These are phyloP conservation scores for Murraya paniculata DNA, from an alignment of 345 rosid species.

Conservation along the genomic window DNA sequence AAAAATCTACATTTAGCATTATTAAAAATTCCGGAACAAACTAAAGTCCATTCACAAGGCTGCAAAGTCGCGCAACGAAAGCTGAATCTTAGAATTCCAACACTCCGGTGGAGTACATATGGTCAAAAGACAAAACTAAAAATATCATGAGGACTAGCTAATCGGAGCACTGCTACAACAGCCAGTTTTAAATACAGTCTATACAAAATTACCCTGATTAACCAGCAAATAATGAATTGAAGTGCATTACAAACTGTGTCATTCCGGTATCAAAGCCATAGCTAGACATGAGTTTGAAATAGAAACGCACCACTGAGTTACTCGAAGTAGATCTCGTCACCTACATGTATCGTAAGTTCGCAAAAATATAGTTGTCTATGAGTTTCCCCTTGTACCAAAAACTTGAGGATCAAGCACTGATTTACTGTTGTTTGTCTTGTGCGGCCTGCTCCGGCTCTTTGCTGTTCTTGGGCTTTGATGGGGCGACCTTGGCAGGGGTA, in stretches of 20 bases:
- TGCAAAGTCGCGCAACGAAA: not conserved
- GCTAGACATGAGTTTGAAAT: not conserved
- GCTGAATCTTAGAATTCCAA: not conserved
- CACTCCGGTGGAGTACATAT: not conserved
- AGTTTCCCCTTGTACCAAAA: not conserved
- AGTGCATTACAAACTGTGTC: slow-evolving; percentile 20
- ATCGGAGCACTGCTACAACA: slow-evolving; percentile 19
- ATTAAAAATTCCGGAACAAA: not conserved
- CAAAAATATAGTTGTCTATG: not conserved
- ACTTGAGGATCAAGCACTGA: slow-evolving; percentile 10
- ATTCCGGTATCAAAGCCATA: slow-evolving; percentile 9
- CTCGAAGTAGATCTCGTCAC: not conserved
- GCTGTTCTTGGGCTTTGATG: slow-evolving; percentile 47
- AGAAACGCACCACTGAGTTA: not conserved
- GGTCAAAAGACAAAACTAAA: not conserved
- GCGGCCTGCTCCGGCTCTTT: slow-evolving; percentile 25
- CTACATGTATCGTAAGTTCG: slow-evolving; percentile 6
- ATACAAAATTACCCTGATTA: slow-evolving; percentile 15
- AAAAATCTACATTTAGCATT: not conserved
- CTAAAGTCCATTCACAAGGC: not conserved
- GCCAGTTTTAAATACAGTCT: slow-evolving; percentile 24
- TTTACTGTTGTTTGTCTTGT: slow-evolving; percentile 38
- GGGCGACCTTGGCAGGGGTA: slow-evolving; percentile 69
- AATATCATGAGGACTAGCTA: not conserved
- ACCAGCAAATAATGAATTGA: slow-evolving; percentile 24